Evolutionary conservation across 306 rosid genomes (phyloP).

Genomic region (Vicia sativa): DNA sequence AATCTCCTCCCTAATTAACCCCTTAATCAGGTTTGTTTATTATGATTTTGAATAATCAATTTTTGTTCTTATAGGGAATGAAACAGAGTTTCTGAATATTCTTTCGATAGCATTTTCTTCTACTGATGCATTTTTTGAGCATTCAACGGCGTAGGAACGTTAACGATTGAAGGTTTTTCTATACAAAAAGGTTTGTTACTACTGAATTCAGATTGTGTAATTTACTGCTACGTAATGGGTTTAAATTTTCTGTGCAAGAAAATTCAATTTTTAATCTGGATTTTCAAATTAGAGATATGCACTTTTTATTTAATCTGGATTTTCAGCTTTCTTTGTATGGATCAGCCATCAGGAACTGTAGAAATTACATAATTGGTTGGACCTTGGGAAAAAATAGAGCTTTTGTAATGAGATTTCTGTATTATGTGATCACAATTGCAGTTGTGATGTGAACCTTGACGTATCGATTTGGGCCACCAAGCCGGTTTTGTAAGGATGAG

Average conservation of each 20-base stretch:
- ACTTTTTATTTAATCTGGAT: not conserved
- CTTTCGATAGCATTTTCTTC: not conserved
- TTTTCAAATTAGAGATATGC: too few relatives aligned
- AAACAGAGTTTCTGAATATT: slow-evolving; percentile 10
- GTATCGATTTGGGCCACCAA: too few relatives aligned
- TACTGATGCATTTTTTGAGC: slow-evolving; percentile 11
- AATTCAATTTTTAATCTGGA: too few relatives aligned
- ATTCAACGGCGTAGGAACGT: not conserved
- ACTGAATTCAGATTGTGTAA: not conserved
- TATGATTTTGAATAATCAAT: too few relatives aligned
- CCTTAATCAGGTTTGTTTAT: slow-evolving; percentile 46
- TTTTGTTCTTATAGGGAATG: not conserved
- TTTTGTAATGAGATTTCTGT: slow-evolving; percentile 1
- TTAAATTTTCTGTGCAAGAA: too few relatives aligned
- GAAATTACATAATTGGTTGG: slow-evolving; percentile 4
- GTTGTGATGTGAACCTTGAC: not conserved
- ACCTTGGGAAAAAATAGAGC: not conserved
- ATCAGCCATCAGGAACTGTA: slow-evolving; percentile 9
- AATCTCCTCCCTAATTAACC: not conserved
- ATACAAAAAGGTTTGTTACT: slow-evolving; percentile 34
- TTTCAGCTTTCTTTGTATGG: not conserved
- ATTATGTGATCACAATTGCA: not conserved
- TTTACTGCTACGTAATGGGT: too few relatives aligned
- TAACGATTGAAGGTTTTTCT: slow-evolving; percentile 16
- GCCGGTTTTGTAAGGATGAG: too few relatives aligned